These are phyloP conservation scores for Mycena leptocephala DNA, from an alignment of 768 basidiomycete species.

Conservation along the genomic window DNA sequence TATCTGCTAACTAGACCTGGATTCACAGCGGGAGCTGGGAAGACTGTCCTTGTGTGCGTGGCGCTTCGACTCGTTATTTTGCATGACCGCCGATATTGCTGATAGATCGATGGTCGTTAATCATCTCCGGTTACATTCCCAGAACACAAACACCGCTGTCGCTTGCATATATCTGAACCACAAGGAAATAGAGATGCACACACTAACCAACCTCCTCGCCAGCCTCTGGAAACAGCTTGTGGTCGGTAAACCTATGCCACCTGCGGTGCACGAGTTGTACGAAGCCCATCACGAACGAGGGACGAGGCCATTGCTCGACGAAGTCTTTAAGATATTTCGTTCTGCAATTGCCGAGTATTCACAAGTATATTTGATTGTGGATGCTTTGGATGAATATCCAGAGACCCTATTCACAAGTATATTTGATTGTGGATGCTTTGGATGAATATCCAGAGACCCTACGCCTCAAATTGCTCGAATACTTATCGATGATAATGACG, in stretches of 20 bases:
- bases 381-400: no score
- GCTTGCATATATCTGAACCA: slow-evolving; percentile 6
- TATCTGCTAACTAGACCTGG: neutral
- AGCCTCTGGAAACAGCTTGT: slow-evolving; percentile 1
- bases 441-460: slow-evolving; percentile 16
- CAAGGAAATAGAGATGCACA: neutral
- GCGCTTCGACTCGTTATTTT: neutral
- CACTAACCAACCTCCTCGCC: neutral
- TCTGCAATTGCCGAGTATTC: neutral
- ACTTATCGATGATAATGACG: neutral
- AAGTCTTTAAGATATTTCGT: neutral
- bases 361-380: no score
- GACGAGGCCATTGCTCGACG: neutral
- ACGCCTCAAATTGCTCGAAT: neutral
- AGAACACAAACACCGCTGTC: neutral
- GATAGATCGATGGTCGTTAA: neutral
- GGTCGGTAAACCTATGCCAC: neutral
- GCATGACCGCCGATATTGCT: neutral
- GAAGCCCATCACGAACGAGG: neutral
- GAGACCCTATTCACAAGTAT: slow-evolving; percentile 12
- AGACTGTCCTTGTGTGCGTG: neutral
- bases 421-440: slow-evolving; percentile 20
- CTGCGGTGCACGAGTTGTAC: neutral
- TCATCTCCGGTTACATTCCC: slow-evolving; percentile 2
- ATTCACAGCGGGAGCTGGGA: slow-evolving; percentile 1